These are phyloP conservation scores for Aspergillus nomiae DNA, from an alignment of 2,329 filamentous ascomycete genomes.

Conservation along the genomic window DNA sequence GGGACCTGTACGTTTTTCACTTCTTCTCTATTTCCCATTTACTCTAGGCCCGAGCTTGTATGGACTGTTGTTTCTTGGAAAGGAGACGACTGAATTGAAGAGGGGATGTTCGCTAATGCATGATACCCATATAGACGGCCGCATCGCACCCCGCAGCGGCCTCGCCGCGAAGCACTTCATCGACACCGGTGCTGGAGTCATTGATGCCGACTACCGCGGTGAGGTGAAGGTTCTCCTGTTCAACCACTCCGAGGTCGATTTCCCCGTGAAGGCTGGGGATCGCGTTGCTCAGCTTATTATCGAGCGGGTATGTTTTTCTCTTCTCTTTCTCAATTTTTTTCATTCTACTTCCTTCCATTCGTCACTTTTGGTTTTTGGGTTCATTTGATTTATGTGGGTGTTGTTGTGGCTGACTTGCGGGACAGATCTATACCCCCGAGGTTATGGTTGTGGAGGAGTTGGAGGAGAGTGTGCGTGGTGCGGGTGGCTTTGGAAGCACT, in stretches of 20 bases:
- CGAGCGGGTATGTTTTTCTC: conserved; percentile 62
- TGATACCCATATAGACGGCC: conserved; percentile 65
- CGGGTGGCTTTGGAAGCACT: conserved; percentile 89
- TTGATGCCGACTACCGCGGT: conserved; percentile 95
- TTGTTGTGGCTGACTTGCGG: neutral
- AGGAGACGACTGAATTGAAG: neutral
- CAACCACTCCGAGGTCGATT: conserved; percentile 84
- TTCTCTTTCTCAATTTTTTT: neutral
- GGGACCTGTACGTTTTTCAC: conserved; percentile 72
- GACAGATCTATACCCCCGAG: conserved; percentile 82
- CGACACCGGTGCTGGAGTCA: conserved; percentile 92
- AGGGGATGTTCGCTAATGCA: neutral
- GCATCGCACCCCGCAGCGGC: conserved; percentile 86
- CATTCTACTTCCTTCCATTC: too few relatives aligned
- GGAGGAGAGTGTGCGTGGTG: conserved; percentile 86
- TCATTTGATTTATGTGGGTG: too few relatives aligned
- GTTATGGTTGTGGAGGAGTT: conserved; percentile 86
- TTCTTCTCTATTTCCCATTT: neutral
- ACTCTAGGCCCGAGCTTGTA: neutral
- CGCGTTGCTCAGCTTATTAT: conserved; percentile 91
- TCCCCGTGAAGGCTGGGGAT: conserved; percentile 79
- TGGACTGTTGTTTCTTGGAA: neutral
- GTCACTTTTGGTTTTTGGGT: too few relatives aligned
- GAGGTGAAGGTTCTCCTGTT: conserved; percentile 93
- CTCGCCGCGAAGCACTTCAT: conserved; percentile 94